Evolutionary conservation across 129 eudicot species (phyloP), one percentile per base, ranked within the genome.

Genomic region (Centella asiatica): DNA sequence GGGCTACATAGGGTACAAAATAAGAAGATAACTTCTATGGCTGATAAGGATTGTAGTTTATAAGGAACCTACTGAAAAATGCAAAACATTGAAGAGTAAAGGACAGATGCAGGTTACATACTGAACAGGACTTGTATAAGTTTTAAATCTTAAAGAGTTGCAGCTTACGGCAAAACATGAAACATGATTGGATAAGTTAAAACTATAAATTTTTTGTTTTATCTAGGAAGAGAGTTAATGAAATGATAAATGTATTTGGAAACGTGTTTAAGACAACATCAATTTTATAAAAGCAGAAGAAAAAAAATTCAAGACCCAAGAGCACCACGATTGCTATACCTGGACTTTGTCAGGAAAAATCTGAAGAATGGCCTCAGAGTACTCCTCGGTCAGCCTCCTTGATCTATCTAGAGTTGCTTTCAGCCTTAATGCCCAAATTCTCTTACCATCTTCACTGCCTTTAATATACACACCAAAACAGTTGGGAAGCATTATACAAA

Each of bases 391-490:
- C 54, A 92, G 79, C 72, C 98, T 86, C 62, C 83, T 78, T 27
- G 90, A 83, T 82, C 98, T 75, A 78, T 92, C 98, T 37, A 92
- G 80, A 39, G 95, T 92, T 65, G 98, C 98, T 84, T 92, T 92
- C 57, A 87, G 87, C 84, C 95, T 75, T 63, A 92, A 65, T 57
- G 82, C 95, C 98, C 98, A 92, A 40, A 92, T 81, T 44, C 63
- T 84, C 80, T 80, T 92, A 50, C 98, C 89, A 50, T 92, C 85
- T 92, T 92, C 98, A 72, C 62, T 76, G 60, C 98, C 98, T 92
- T 72, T 36, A 26, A 34, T 26, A 65, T 69, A 39, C 6, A 66
- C n/a, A 8, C 44, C 32, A 32, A 31, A 25, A 17, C 52, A 48
- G 42, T 68, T 62, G 61, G 60, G 40, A 66, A 40, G 66, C 52